Conservation (phyloP, 805 yeast species). For the Trichomonascus vanleenenianus region DNA sequence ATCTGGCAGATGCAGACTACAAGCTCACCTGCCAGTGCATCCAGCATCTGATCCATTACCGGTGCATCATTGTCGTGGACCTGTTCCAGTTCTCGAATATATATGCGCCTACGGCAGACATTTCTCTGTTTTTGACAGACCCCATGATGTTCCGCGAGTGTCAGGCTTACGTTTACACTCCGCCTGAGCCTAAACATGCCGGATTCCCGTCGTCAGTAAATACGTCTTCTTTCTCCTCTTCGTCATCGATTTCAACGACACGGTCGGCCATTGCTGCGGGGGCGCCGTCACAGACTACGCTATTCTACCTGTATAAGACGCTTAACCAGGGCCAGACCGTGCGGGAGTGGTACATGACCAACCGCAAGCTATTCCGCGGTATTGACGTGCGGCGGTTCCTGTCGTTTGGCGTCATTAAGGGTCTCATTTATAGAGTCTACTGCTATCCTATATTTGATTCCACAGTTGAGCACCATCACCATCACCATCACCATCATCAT, state of each 20-base stretch:
- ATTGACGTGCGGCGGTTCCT: constrained; percentile 81
- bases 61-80: constrained; percentile 74
- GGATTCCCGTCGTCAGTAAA: not conserved
- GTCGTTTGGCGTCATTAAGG: constrained; percentile 77
- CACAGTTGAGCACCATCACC: not conserved
- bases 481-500: constrained; percentile 2
- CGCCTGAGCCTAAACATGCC: constrained; percentile 12
- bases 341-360: constrained; percentile 73
- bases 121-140: constrained; percentile 60
- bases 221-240: constrained; percentile 9
- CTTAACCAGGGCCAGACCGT: constrained; percentile 71
- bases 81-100: constrained; percentile 83
- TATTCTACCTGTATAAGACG: constrained; percentile 69
- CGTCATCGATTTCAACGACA: constrained; percentile 22
- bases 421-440: constrained; percentile 73
- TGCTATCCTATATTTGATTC: constrained; percentile 56
- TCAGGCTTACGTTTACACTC: constrained; percentile 56
- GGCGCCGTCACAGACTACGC: constrained; percentile 13
- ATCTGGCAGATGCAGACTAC: constrained; percentile 73
- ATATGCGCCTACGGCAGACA: constrained; percentile 80
- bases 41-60: constrained; percentile 84
- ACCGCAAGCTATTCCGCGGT: constrained; percentile 46
- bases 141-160: constrained; percentile 69
- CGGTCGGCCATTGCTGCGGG: constrained; percentile 1
- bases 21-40: constrained; percentile 76